phyloP scores from a whole-genome alignment of 108 stramenopile species.

The Epithemia pelagica region DNA sequence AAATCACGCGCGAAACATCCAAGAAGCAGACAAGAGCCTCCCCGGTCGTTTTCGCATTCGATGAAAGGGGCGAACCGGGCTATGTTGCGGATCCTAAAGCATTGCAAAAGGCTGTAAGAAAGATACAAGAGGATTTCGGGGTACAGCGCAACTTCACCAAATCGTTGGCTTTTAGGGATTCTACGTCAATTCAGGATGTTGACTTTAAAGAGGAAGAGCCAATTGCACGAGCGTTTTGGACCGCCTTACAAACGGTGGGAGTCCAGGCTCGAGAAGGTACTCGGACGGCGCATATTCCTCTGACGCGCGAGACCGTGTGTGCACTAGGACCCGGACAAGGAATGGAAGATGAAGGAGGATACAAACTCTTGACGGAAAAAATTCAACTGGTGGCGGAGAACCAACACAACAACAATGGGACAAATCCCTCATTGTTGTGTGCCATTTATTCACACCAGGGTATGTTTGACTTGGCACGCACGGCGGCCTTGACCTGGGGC shows the following conservation, averaged over 20 bases:
- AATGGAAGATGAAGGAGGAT: constrained; percentile 33
- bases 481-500: constrained; percentile 27
- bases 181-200: no score
- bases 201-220: background rate
- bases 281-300: background rate
- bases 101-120: no score
- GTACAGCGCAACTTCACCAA: background rate
- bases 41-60: background rate
- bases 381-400: constrained; percentile 6
- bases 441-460: constrained; percentile 17
- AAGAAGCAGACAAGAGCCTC: background rate
- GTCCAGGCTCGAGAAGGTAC: background rate
- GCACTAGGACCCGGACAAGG: constrained; percentile 21
- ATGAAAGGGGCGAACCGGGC: background rate
- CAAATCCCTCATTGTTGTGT: constrained; percentile 10
- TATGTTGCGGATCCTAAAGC: constrained; percentile 9
- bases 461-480: constrained; percentile 19
- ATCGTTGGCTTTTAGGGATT: no score
- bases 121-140: no score
- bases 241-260: background rate
- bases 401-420: background rate
- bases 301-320: constrained; percentile 14
- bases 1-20: background rate
- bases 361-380: constrained; percentile 30
- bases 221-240: background rate